These are phyloP conservation scores for Curvularia sp. DNA, from an alignment of 2,329 filamentous ascomycete species.

Conservation along the genomic window DNA sequence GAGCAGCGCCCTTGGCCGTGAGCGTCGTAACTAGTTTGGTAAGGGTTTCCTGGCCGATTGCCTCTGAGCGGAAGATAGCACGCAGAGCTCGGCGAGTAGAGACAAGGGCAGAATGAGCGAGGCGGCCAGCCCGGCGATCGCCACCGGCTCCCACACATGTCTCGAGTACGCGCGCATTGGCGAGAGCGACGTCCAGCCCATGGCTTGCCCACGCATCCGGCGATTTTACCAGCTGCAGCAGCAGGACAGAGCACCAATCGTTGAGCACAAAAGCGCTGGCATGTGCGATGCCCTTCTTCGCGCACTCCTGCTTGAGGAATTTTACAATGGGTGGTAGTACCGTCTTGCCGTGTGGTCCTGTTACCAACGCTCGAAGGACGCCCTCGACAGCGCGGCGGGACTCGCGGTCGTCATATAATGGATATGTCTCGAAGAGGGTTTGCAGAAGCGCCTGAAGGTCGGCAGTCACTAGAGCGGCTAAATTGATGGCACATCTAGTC, in stretches of 20 bases:
- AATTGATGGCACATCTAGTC: slow-evolving; percentile 16
- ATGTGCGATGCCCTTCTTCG: slow-evolving; percentile 78
- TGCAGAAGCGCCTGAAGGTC: slow-evolving; percentile 65
- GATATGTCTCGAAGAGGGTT: slow-evolving; percentile 84
- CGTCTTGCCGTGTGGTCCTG: slow-evolving; percentile 62
- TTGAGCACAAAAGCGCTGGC: slow-evolving; percentile 85
- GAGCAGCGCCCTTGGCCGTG: slow-evolving; percentile 69
- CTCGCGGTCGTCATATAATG: slow-evolving; percentile 82
- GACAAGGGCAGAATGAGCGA: slow-evolving; percentile 76
- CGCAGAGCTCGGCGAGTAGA: slow-evolving; percentile 82
- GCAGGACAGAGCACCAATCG: slow-evolving; percentile 84
- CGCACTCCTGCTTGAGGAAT: slow-evolving; percentile 73
- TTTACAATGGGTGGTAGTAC: slow-evolving; percentile 70
- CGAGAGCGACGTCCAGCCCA: slow-evolving; percentile 69
- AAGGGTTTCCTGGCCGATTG: slow-evolving; percentile 67
- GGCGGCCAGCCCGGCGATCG: slow-evolving; percentile 53
- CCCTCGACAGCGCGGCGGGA: slow-evolving; percentile 84
- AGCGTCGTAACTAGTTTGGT: slow-evolving; percentile 69
- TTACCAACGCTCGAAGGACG: slow-evolving; percentile 75
- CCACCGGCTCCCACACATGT: slow-evolving; percentile 67
- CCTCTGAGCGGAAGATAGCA: slow-evolving; percentile 68
- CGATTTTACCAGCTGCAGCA: slow-evolving; percentile 71
- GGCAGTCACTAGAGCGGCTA: slow-evolving; percentile 50
- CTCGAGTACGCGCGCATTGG: slow-evolving; percentile 77
- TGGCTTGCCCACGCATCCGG: slow-evolving; percentile 68